Conservation (phyloP, 352 stramenopile species). For the Phytophthora tubulina region DNA sequence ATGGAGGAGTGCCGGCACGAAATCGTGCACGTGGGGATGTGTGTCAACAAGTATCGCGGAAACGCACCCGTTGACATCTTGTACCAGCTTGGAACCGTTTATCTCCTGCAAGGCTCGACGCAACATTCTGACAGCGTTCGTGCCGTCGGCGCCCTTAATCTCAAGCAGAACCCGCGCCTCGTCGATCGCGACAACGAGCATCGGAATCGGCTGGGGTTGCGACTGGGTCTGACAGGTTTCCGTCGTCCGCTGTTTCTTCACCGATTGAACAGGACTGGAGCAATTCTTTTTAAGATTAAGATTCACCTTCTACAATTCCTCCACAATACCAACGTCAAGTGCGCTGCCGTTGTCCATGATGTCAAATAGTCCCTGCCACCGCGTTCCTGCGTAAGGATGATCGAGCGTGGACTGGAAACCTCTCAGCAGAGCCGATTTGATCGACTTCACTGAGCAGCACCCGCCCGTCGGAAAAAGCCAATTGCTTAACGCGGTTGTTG, state of each 20-base stretch:
- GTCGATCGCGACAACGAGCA: conserved; percentile 1
- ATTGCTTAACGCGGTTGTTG: neutral
- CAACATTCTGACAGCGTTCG: neutral
- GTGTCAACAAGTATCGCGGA: conserved; percentile 6
- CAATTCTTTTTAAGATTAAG: too few species aligned
- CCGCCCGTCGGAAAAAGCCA: neutral
- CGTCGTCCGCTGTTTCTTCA: neutral
- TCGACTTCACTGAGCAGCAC: neutral
- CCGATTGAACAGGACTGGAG: neutral
- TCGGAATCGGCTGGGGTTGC: too few species aligned
- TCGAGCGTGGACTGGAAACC: neutral
- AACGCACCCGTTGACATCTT: neutral
- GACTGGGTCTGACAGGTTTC: neutral
- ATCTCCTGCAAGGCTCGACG: neutral
- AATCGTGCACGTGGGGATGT: neutral
- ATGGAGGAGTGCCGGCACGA: neutral
- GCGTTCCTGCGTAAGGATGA: neutral
- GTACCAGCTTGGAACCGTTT: neutral
- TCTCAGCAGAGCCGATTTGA: neutral
- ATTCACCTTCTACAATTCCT: neutral
- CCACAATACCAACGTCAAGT: neutral
- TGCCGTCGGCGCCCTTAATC: neutral
- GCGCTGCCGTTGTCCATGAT: neutral
- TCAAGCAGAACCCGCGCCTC: neutral
- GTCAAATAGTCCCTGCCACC: neutral